Percentiles rank a stretch among this genome's conserved stretches.
These are phyloP conservation scores for Triadica sebifera DNA, from an alignment of 345 rosid genomes.

Conservation along the genomic window DNA sequence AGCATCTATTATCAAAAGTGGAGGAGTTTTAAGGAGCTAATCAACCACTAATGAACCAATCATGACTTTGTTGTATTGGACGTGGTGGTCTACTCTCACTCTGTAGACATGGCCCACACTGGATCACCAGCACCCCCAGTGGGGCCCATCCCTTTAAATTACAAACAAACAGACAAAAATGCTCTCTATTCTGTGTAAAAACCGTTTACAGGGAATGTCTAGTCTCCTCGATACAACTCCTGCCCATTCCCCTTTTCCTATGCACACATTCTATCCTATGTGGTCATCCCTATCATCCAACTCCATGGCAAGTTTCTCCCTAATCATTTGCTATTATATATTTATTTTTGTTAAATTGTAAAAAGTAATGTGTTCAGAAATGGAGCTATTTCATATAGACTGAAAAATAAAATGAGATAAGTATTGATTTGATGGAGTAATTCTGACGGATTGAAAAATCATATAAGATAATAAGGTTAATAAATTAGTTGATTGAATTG, in stretches of 20 bases:
- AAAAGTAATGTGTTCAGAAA: too few relatives aligned
- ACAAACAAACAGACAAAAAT: neutral
- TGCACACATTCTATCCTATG: neutral
- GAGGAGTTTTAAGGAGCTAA: slow-evolving; percentile 19
- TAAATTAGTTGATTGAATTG: too few relatives aligned
- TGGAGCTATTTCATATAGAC: too few relatives aligned
- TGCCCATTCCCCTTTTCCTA: slow-evolving; percentile 14
- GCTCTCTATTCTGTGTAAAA: neutral
- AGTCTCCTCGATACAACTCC: slow-evolving; percentile 2
- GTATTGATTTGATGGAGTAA: too few relatives aligned
- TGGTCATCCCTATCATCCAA: neutral
- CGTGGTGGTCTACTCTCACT: slow-evolving; percentile 14
- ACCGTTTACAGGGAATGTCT: slow-evolving; percentile 26
- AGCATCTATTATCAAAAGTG: slow-evolving; percentile 38
- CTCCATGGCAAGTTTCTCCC: too few relatives aligned
- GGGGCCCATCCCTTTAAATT: slow-evolving; percentile 15
- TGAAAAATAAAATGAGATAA: too few relatives aligned
- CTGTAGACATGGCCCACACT: slow-evolving; percentile 4
- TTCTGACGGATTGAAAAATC: too few relatives aligned
- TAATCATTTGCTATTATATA: too few relatives aligned
- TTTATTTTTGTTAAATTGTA: too few relatives aligned
- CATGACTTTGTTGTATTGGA: slow-evolving; percentile 23
- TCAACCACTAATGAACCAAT: slow-evolving; percentile 45
- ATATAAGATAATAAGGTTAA: too few relatives aligned
- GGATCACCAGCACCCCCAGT: neutral